Conservation (phyloP, 2,329 filamentous ascomycete species). For the Pyricularia sp. region DNA sequence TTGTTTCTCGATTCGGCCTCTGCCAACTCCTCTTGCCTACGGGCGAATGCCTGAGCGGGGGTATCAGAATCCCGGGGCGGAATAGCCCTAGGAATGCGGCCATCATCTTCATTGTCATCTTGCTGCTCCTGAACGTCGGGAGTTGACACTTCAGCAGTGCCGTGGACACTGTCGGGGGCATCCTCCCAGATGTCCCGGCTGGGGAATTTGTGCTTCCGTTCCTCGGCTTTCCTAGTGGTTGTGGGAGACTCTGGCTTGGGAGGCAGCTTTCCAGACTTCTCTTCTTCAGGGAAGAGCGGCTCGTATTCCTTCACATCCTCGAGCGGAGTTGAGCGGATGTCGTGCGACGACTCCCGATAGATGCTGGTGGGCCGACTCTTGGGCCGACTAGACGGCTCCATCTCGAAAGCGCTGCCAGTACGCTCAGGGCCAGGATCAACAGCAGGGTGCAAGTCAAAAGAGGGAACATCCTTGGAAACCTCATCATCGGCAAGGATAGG, state of each 20-base stretch:
- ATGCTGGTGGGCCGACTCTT: constrained; percentile 42
- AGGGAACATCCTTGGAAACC: constrained; percentile 61
- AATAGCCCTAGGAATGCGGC: constrained; percentile 12
- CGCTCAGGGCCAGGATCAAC: constrained; percentile 65
- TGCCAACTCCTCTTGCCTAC: constrained; percentile 55
- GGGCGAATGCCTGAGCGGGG: constrained; percentile 56
- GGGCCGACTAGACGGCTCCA: constrained; percentile 22
- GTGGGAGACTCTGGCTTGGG: constrained; percentile 17
- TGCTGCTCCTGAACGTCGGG: constrained; percentile 45
- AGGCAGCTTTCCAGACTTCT: constrained; percentile 29
- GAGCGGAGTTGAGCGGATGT: constrained; percentile 58
- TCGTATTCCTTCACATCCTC: constrained; percentile 93
- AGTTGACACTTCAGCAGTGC: constrained; percentile 73
- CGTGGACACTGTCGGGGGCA: constrained; percentile 74
- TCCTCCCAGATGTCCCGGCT: constrained; percentile 98
- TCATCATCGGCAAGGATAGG: constrained; percentile 89
- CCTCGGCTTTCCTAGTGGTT: constrained; percentile 32
- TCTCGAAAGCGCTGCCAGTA: constrained; percentile 48
- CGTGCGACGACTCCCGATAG: constrained; percentile 41
- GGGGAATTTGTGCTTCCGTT: constrained; percentile 66
- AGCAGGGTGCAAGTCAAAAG: constrained; percentile 66
- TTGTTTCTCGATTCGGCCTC: constrained; percentile 39
- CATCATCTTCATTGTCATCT: constrained; percentile 15
- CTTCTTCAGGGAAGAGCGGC: constrained; percentile 80
- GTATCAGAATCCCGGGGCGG: constrained; percentile 35